phyloP scores from a whole-genome alignment of 768 basidiomycete species.

The Lentinula boryana region DNA sequence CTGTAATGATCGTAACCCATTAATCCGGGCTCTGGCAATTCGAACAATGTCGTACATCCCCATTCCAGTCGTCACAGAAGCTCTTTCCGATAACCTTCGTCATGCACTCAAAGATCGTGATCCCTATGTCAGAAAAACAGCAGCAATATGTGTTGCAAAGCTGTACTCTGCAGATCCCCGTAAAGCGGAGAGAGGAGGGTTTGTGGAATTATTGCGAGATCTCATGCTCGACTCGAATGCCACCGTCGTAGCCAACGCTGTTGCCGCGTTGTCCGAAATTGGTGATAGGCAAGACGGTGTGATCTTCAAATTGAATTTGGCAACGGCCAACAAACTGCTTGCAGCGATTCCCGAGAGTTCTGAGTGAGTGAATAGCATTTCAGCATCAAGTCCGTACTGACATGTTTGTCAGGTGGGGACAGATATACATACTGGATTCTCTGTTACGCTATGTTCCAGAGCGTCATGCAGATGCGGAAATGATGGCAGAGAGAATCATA shows the following conservation, averaged over 20 bases:
- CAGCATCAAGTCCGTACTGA: background rate
- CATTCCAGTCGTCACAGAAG: conserved; percentile 79
- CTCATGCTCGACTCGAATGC: conserved; percentile 92
- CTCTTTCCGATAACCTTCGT: conserved; percentile 83
- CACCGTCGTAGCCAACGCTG: conserved; percentile 95
- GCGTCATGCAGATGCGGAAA: conserved; percentile 79
- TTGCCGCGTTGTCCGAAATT: conserved; percentile 95
- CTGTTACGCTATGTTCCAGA: conserved; percentile 93
- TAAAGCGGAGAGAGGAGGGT: conserved; percentile 83
- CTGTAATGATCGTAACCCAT: conserved; percentile 91
- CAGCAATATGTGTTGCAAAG: conserved; percentile 96
- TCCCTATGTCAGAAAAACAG: conserved; percentile 98
- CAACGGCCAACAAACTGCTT: conserved; percentile 84
- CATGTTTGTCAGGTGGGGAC: conserved; percentile 75
- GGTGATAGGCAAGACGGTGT: conserved; percentile 94
- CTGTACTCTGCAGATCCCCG: conserved; percentile 85
- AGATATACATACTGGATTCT: conserved; percentile 96
- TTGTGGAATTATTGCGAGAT: conserved; percentile 87
- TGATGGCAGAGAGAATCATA: conserved; percentile 93
- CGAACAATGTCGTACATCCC: conserved; percentile 99
- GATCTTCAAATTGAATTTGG: conserved; percentile 82
- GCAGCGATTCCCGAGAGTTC: conserved; percentile 93
- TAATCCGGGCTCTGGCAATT: conserved; percentile 94
- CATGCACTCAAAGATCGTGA: conserved; percentile 92
- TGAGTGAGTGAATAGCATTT: conserved; percentile 58